Evolutionary conservation across 2,329 filamentous ascomycete genomes (phyloP).

Genomic region (Monosporascus sp.): DNA sequence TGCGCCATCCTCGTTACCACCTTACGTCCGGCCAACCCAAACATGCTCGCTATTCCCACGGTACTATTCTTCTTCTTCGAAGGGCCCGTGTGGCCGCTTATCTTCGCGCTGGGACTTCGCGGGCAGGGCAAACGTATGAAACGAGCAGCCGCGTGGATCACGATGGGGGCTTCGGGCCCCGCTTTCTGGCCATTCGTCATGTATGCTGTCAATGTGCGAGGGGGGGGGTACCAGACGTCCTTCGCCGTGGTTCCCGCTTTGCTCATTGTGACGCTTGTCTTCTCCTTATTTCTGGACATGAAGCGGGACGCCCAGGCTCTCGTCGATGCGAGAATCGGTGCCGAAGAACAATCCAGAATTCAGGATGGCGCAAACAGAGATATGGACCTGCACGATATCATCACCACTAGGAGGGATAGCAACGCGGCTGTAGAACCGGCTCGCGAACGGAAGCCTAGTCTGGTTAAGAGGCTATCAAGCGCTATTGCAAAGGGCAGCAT

Average conservation of each 20-base stretch:
- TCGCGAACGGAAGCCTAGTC: constrained; percentile 13
- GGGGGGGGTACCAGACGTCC: constrained; percentile 57
- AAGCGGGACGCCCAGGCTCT: constrained; percentile 41
- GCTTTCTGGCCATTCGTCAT: constrained; percentile 71
- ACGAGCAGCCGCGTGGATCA: constrained; percentile 69
- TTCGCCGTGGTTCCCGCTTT: constrained; percentile 58
- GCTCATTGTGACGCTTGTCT: constrained; percentile 40
- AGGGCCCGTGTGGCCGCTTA: constrained; percentile 75
- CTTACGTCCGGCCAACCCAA: constrained; percentile 38
- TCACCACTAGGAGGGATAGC: constrained; percentile 22
- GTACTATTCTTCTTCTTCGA: constrained; percentile 75
- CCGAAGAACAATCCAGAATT: constrained; percentile 26
- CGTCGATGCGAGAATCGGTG: constrained; percentile 35
- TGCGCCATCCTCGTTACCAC: constrained; percentile 44
- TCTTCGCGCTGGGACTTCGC: constrained; percentile 73
- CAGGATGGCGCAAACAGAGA: constrained; percentile 35
- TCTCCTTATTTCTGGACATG: constrained; percentile 44
- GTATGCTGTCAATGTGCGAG: constrained; percentile 57
- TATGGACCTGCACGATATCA: constrained; percentile 38
- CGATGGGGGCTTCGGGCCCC: constrained; percentile 69
- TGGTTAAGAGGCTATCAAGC: constrained; percentile 20
- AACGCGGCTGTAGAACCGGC: constrained; percentile 8
- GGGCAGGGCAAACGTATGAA: constrained; percentile 79
- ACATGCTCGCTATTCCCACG: constrained; percentile 54
- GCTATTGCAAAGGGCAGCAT: constrained; percentile 14